These are phyloP conservation scores for Fusarium neocosmosporiellum DNA, from an alignment of 2,329 filamentous ascomycete genomes.

Conservation along the genomic window DNA sequence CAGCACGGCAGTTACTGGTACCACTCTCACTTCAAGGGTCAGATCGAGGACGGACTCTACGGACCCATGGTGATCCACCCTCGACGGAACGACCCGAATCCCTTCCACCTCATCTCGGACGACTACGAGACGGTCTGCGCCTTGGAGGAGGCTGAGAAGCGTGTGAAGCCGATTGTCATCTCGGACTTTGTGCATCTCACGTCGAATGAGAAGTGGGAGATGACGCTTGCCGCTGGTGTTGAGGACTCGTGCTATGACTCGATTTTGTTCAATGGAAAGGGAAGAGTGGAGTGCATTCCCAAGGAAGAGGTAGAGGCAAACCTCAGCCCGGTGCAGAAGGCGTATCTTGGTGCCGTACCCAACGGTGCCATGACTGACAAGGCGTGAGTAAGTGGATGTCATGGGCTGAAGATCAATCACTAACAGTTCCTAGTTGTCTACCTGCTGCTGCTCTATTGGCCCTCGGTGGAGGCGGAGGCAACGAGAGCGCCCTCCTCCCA, in stretches of 20 bases:
- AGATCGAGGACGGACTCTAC: conserved; percentile 70
- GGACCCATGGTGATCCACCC: conserved; percentile 66
- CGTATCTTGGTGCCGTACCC: conserved; percentile 43
- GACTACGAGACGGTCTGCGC: conserved; percentile 51
- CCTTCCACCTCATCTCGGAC: conserved; percentile 60
- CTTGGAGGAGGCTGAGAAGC: conserved; percentile 61
- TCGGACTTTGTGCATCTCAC: conserved; percentile 68
- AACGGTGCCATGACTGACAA: conserved; percentile 55
- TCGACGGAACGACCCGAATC: conserved; percentile 46
- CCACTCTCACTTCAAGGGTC: conserved; percentile 66
- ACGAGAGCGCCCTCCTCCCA: conserved; percentile 54
- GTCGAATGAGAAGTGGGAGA: conserved; percentile 59
- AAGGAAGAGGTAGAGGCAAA: conserved; percentile 56
- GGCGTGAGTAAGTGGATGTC: conserved; percentile 41
- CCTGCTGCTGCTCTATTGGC: conserved; percentile 54
- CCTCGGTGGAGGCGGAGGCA: conserved; percentile 42
- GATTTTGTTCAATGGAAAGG: conserved; percentile 71
- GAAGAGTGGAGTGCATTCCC: conserved; percentile 63
- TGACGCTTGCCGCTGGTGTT: conserved; percentile 56
- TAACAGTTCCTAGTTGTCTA: conserved; percentile 33
- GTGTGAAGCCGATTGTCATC: conserved; percentile 61
- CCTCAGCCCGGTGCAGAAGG: conserved; percentile 46
- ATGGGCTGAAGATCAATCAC: neutral
- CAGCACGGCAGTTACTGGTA: conserved; percentile 72
- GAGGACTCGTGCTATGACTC: conserved; percentile 69